Evolutionary conservation across 225 moss, liverwort and hornwort species (phyloP).

Genomic region (Takakia lepidozioides): DNA sequence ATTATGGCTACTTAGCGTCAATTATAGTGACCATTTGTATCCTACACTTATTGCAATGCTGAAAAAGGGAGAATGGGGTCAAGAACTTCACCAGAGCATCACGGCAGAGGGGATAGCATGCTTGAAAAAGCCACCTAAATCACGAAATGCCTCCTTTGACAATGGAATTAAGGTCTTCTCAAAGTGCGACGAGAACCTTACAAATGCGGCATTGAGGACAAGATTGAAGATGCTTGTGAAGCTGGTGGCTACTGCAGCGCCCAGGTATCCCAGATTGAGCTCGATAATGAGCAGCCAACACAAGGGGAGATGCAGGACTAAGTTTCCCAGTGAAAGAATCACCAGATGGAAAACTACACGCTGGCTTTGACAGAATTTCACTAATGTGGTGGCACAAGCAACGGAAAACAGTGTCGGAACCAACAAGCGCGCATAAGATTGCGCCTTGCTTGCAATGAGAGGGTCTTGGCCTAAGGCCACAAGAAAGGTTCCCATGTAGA

Average conservation of each 20-base stretch:
- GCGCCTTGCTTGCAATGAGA: too few species aligned
- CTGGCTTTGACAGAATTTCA: too few species aligned
- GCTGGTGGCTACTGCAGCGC: slow-evolving; percentile 7
- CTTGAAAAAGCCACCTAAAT: slow-evolving; percentile 24
- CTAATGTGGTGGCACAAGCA: too few species aligned
- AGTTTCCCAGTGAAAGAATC: slow-evolving; percentile 7
- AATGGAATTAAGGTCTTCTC: slow-evolving; percentile 21
- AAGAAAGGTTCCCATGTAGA: slow-evolving; percentile 28
- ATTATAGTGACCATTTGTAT: too few species aligned
- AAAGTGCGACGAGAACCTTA: slow-evolving; percentile 19
- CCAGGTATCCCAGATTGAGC: slow-evolving; percentile 16
- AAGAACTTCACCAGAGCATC: slow-evolving; percentile 32
- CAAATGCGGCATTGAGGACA: not conserved
- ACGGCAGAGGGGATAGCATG: slow-evolving; percentile 34
- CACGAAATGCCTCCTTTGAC: slow-evolving; percentile 30
- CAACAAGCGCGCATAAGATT: too few species aligned
- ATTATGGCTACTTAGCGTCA: too few species aligned
- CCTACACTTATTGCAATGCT: too few species aligned
- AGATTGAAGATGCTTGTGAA: not conserved
- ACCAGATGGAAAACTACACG: too few species aligned
- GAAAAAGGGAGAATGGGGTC: too few species aligned
- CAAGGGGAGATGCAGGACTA: slow-evolving; percentile 18
- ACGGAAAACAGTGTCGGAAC: too few species aligned
- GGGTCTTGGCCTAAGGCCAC: slow-evolving; percentile 1
- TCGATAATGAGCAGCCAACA: slow-evolving; percentile 30